Conservation (phyloP, 1,284 basidiomycete genomes). For the Cryptococcus hybrid region DNA sequence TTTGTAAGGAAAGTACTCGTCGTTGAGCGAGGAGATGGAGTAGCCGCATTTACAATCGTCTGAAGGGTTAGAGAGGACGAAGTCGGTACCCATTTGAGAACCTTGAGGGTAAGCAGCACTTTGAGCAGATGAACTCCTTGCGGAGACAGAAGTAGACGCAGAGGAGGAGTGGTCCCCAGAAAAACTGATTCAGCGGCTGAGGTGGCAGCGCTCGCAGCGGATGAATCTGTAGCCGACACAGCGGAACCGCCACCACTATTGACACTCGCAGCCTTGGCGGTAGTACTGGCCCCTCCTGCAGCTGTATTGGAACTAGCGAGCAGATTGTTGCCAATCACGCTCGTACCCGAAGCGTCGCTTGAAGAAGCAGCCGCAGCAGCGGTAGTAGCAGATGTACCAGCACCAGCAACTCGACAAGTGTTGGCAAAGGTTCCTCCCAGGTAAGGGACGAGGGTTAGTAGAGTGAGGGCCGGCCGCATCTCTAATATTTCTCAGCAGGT, state of each 20-base stretch:
- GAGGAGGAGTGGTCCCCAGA: background rate
- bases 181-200: background rate
- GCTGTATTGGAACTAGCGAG: background rate
- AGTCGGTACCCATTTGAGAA: background rate
- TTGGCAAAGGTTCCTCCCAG: background rate
- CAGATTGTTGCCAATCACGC: background rate
- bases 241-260: background rate
- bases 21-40: slow-evolving; percentile 2
- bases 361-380: background rate
- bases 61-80: background rate
- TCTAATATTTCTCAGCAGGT: background rate
- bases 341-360: background rate
- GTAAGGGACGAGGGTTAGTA: background rate
- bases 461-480: background rate
- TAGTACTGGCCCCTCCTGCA: background rate
- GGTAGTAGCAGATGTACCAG: background rate
- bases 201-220: background rate
- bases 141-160: background rate
- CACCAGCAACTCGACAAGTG: background rate
- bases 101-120: background rate
- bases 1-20: slow-evolving; percentile 5
- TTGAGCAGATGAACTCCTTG: background rate
- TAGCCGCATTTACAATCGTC: slow-evolving; percentile 12
- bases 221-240: background rate
- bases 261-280: background rate